Conservation (phyloP, 768 basidiomycete genomes). For the Ramaria sp. region DNA sequence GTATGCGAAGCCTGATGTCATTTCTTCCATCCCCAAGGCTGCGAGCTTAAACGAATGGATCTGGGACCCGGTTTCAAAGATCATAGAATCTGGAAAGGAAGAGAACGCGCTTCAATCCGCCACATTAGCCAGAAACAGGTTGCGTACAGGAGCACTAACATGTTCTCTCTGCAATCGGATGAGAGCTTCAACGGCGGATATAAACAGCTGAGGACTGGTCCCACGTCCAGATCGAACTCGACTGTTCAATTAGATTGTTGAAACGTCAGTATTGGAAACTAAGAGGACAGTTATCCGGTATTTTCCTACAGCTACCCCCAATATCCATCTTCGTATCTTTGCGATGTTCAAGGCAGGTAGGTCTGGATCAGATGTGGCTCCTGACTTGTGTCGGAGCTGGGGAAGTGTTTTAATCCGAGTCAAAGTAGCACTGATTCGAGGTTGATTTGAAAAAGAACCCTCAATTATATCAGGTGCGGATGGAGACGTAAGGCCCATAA, state of each 20-base stretch:
- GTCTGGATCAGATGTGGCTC: neutral
- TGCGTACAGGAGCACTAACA: conserved; percentile 40
- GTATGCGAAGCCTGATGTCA: conserved; percentile 56
- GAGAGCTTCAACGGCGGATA: conserved; percentile 59
- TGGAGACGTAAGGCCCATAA: neutral
- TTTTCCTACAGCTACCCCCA: conserved; percentile 56
- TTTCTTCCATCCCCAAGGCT: conserved; percentile 20
- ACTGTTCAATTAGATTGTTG: conserved; percentile 31
- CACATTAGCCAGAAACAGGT: neutral
- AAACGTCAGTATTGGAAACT: neutral
- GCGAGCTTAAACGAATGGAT: conserved; percentile 58
- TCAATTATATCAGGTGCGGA: neutral
- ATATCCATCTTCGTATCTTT: conserved; percentile 55
- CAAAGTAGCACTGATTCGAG: neutral
- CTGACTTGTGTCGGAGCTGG: neutral
- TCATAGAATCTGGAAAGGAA: conserved; percentile 81
- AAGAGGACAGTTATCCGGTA: neutral
- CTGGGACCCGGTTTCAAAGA: conserved; percentile 77
- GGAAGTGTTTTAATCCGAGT: neutral
- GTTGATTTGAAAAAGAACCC: neutral
- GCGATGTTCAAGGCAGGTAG: conserved; percentile 31
- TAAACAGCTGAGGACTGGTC: conserved; percentile 64
- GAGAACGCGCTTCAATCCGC: conserved; percentile 63
- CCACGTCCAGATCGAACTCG: conserved; percentile 82
- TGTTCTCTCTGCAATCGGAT: conserved; percentile 66